Evolutionary conservation across 768 basidiomycete genomes (phyloP).

Genomic region (Termitomyces sp.): DNA sequence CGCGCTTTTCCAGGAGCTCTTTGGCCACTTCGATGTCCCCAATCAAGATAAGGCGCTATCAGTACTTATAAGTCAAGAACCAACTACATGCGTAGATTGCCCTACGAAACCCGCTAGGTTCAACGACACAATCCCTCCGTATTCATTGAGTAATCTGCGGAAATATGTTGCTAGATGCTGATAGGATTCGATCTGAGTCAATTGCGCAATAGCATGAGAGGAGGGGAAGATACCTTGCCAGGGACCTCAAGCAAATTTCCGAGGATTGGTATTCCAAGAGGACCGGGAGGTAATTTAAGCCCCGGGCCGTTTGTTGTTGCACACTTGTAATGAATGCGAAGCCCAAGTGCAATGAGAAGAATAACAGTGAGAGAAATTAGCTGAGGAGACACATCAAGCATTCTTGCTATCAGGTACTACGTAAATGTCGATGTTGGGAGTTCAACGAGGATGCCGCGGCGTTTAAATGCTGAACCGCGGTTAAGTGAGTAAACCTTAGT

Average conservation of each 20-base stretch:
- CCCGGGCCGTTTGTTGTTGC: not conserved
- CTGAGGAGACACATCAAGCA: not conserved
- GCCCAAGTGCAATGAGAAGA: not conserved
- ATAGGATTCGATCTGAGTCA: too few relatives aligned
- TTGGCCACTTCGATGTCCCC: not conserved
- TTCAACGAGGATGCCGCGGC: too few relatives aligned
- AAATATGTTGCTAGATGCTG: not conserved
- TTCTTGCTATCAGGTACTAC: too few relatives aligned
- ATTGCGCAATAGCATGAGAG: not conserved
- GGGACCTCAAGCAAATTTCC: not conserved
- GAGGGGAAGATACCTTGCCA: not conserved
- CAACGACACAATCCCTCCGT: not conserved
- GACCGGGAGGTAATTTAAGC: not conserved
- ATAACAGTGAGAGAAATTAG: not conserved
- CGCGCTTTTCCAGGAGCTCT: too few relatives aligned
- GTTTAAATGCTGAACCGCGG: too few relatives aligned
- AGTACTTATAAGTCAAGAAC: too few relatives aligned
- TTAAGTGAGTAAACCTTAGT: too few relatives aligned
- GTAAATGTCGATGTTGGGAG: too few relatives aligned
- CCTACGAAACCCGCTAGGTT: not conserved
- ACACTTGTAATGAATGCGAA: not conserved
- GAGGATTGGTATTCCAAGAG: not conserved
- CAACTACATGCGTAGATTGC: too few relatives aligned
- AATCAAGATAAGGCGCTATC: not conserved
- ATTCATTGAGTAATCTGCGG: not conserved